Percentiles rank a stretch among this genome's conserved stretches.
Conservation (phyloP, 2,329 filamentous ascomycete species). For the Ceratocystis eucalypticola region DNA sequence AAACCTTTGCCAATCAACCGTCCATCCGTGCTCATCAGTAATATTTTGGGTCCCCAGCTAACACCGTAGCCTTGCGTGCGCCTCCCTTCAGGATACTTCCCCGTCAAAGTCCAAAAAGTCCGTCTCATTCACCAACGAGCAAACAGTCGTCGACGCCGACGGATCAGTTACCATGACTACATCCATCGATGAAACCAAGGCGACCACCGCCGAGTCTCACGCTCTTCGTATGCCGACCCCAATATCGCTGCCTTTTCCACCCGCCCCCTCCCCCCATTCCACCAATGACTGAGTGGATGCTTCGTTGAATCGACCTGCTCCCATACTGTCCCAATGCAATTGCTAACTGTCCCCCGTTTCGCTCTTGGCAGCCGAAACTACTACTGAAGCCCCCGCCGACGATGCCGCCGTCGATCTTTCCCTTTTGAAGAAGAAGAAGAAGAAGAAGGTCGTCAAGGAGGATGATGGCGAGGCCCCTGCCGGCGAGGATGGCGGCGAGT, state of each 20-base stretch:
- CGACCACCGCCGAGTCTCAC: slow-evolving; percentile 67
- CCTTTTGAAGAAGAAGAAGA: slow-evolving; percentile 67
- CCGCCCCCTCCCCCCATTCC: not conserved
- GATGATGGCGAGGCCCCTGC: slow-evolving; percentile 35
- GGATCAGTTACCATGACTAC: slow-evolving; percentile 69
- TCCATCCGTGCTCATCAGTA: too few relatives aligned
- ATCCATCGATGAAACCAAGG: slow-evolving; percentile 53
- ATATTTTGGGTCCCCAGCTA: not conserved
- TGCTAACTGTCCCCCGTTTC: slow-evolving; percentile 1
- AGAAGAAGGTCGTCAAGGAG: slow-evolving; percentile 42
- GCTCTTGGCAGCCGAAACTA: slow-evolving; percentile 24
- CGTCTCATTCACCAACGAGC: slow-evolving; percentile 81
- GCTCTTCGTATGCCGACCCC: slow-evolving; percentile 50
- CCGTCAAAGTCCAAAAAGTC: slow-evolving; percentile 66
- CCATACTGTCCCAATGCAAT: not conserved
- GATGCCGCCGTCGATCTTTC: slow-evolving; percentile 40
- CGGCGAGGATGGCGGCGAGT: slow-evolving; percentile 39
- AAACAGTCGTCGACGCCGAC: slow-evolving; percentile 78
- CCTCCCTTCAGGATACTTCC: slow-evolving; percentile 9
- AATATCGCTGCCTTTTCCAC: not conserved
- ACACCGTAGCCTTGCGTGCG: slow-evolving; percentile 2
- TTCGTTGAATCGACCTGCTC: not conserved
- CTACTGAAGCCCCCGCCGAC: slow-evolving; percentile 42
- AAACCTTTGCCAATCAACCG: too few relatives aligned
- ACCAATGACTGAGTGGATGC: not conserved